phyloP scores from a whole-genome alignment of 306 rosid species.

The Calophaca sinica region DNA sequence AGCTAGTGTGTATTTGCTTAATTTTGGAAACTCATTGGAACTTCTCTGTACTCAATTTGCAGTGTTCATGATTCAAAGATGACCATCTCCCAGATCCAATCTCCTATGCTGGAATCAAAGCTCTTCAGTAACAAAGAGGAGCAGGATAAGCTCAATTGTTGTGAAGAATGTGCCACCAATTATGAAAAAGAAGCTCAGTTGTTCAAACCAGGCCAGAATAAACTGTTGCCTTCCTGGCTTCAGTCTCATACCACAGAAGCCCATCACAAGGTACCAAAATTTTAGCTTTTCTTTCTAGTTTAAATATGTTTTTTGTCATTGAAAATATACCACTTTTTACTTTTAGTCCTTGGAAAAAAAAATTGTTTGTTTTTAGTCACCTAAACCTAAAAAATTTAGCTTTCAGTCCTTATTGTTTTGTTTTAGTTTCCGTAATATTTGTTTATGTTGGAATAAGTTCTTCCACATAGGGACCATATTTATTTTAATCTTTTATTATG shows the following conservation, averaged over 20 bases:
- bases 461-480: no score
- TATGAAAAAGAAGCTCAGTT: conserved; percentile 79
- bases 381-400: no score
- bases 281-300: not conserved
- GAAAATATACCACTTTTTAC: no score
- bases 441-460: no score
- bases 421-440: no score
- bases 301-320: no score
- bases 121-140: conserved; percentile 63
- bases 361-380: no score
- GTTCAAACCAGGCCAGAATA: conserved; percentile 71
- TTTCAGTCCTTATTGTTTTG: no score
- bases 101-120: conserved; percentile 57
- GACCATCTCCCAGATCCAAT: conserved; percentile 53
- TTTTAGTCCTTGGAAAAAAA: no score
- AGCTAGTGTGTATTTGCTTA: not conserved
- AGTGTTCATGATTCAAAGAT: conserved; percentile 73
- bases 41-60: conserved; percentile 49
- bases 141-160: conserved; percentile 62
- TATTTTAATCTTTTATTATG: no score
- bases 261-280: conserved; percentile 68
- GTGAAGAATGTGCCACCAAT: conserved; percentile 75
- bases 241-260: conserved; percentile 68
- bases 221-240: conserved; percentile 87
- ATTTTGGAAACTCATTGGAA: conserved; percentile 32